Conservation (phyloP, 495 filamentous ascomycete species). For the Aspergillus olivimuriae region DNA sequence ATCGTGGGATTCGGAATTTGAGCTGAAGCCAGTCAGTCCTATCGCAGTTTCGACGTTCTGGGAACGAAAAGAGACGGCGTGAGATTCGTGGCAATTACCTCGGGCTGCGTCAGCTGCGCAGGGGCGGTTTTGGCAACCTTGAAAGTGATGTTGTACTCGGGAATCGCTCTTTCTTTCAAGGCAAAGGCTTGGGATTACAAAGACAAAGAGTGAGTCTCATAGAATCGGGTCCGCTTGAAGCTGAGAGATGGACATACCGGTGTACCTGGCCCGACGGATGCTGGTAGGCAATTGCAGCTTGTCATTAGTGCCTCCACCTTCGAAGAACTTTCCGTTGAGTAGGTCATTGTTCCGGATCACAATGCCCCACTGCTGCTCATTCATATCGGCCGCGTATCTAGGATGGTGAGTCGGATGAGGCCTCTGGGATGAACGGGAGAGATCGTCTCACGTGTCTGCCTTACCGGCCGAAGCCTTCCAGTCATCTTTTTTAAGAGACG, state of each 20-base stretch:
- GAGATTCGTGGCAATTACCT: not conserved
- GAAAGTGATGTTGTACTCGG: slow-evolving; percentile 7
- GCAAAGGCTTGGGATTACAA: slow-evolving; percentile 4
- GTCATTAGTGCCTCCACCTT: slow-evolving; percentile 3
- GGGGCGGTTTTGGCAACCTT: slow-evolving; percentile 1
- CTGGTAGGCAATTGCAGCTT: not conserved
- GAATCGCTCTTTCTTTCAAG: slow-evolving; percentile 6
- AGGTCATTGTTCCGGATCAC: slow-evolving; percentile 7
- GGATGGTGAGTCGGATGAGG: too few relatives aligned
- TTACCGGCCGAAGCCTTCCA: too few relatives aligned
- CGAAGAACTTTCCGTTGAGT: slow-evolving; percentile 6
- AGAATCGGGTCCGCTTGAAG: too few relatives aligned
- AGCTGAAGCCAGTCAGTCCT: slow-evolving; percentile 2
- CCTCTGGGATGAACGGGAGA: too few relatives aligned
- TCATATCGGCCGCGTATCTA: slow-evolving; percentile 8
- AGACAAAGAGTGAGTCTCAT: too few relatives aligned
- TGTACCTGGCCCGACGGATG: not conserved
- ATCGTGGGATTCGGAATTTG: slow-evolving; percentile 7
- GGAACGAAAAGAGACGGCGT: not conserved
- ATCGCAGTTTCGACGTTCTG: not conserved
- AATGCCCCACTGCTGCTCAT: slow-evolving; percentile 8
- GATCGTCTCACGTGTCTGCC: too few relatives aligned
- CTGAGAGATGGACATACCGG: not conserved
- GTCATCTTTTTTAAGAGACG: too few relatives aligned
- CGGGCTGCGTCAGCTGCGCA: slow-evolving; percentile 3